phyloP scores from a whole-genome alignment of 2,329 filamentous ascomycete genomes.

The Aureobasidium leucospermi region DNA sequence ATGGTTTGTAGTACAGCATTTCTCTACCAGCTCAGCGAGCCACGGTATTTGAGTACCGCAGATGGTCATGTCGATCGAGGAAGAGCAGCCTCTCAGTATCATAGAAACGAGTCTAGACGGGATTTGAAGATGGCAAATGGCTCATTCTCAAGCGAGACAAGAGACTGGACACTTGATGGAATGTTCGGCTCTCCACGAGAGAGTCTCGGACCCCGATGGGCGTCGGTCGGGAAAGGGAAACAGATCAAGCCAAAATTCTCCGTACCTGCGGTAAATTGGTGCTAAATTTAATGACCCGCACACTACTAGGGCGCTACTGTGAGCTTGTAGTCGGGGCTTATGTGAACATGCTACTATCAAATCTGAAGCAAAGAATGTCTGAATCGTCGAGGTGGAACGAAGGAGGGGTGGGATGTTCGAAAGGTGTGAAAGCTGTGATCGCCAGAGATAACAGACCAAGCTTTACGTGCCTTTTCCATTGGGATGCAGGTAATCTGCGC shows the following conservation, averaged over 20 bases:
- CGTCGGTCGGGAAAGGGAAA: slow-evolving; percentile 7
- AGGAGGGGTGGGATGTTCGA: not conserved
- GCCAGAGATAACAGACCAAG: not conserved
- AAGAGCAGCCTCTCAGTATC: not conserved
- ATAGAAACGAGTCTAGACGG: not conserved
- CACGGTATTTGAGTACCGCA: not conserved
- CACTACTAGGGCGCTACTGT: slow-evolving; percentile 10
- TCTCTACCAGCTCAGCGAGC: not conserved
- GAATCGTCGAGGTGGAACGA: slow-evolving; percentile 2
- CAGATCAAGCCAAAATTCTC: slow-evolving; percentile 12
- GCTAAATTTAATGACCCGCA: slow-evolving; percentile 13
- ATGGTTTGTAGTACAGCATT: not conserved
- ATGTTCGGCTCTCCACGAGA: slow-evolving; percentile 11
- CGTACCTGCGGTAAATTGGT: slow-evolving; percentile 9
- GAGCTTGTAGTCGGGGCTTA: slow-evolving; percentile 13
- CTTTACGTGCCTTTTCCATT: slow-evolving; percentile 2
- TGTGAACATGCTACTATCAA: slow-evolving; percentile 13
- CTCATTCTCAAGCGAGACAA: not conserved
- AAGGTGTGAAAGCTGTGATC: not conserved
- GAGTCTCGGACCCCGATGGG: slow-evolving; percentile 8
- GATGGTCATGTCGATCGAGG: not conserved
- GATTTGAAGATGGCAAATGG: not conserved
- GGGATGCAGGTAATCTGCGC: not conserved
- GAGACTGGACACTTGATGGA: not conserved
- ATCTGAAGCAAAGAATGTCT: slow-evolving; percentile 16